Base-by-base conservation (phyloP, 2,329 filamentous ascomycete genomes). In the Colletotrichum tamarilloi region DNA sequence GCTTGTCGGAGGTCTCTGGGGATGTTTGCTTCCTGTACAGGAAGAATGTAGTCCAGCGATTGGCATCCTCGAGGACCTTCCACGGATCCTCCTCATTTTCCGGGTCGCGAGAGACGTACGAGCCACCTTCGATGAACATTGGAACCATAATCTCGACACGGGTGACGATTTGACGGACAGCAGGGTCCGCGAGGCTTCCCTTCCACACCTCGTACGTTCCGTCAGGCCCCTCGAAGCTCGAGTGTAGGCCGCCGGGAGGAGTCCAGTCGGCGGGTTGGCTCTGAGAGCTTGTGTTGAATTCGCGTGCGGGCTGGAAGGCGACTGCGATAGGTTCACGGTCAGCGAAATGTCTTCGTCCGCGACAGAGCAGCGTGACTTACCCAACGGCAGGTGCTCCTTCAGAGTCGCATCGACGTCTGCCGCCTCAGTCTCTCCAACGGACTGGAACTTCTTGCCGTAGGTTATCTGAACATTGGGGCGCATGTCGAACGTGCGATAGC, bases 121-220 rank as follows among this genome's bases (percentile, higher is more conserved):
- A 93, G n/a, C 95, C 97, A 32, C 94, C 97, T 82, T 99, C 97
- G 74, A 99, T 98, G 81, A 95, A 97, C 73, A 98, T 87, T 19
- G 94, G 91, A 5, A 95, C 90, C 46, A 97, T 86, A 68, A 98
- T 91, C 83, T 98, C 95, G 76, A 97, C 90, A 65, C 95, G 94
- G 74, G 91, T 91, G 78, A 98, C 87, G 52, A 98, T 85, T 78
- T 92, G 88, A 78, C 90, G 89, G 55, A 97, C 91, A 19, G 87
- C 87, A 0, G 89, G 85, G 79, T 98, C 92, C 2, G 89, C 87
- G 65, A 99, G 86, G 64, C 86, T 93, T 9, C 94, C 93, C 77
- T 90, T 91, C 94, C 95, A 98, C 67, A 98, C 90, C 82, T 98
- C 95, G 80, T 93, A 98, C 28, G 87, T 88, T 67, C 90, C 89